These are phyloP conservation scores for Phytopythium helicoides DNA, from an alignment of 352 stramenopile species.

Conservation along the genomic window DNA sequence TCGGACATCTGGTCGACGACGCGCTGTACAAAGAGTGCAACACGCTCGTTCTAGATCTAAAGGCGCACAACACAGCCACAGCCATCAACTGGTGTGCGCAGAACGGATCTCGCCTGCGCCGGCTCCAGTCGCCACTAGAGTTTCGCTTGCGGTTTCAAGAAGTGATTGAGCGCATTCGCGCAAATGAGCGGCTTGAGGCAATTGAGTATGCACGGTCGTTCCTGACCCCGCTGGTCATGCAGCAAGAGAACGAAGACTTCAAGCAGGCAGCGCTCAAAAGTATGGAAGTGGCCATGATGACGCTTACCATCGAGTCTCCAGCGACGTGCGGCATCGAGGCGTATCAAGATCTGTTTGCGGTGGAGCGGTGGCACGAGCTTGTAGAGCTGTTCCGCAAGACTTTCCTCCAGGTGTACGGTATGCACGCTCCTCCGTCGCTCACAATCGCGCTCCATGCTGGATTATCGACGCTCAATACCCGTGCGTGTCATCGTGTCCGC, in stretches of 20 bases:
- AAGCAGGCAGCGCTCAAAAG: conserved; percentile 56
- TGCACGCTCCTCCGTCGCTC: conserved; percentile 64
- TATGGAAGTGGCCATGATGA: conserved; percentile 73
- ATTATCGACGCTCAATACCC: conserved; percentile 72
- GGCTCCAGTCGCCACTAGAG: conserved; percentile 66
- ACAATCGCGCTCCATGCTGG: conserved; percentile 65
- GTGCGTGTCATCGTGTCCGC: conserved; percentile 57
- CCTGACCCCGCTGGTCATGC: conserved; percentile 65
- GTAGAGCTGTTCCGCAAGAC: conserved; percentile 58
- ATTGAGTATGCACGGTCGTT: conserved; percentile 64
- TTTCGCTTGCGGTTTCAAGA: conserved; percentile 74
- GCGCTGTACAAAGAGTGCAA: conserved; percentile 55
- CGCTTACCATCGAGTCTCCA: conserved; percentile 61
- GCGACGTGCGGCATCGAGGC: conserved; percentile 58
- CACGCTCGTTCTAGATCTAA: conserved; percentile 53
- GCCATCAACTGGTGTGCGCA: conserved; percentile 70
- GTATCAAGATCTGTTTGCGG: conserved; percentile 66
- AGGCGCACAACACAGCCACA: conserved; percentile 35
- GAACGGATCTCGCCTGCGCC: conserved; percentile 69
- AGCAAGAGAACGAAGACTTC: conserved; percentile 48
- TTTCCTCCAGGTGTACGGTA: conserved; percentile 66
- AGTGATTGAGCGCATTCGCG: conserved; percentile 79
- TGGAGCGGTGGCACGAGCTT: conserved; percentile 52
- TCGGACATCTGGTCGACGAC: conserved; percentile 66
- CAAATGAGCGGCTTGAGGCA: conserved; percentile 62